Percentiles rank a stretch among this genome's conserved stretches.
phyloP scores from a whole-genome alignment of 768 basidiomycete genomes.

The Panellus pusillus region DNA sequence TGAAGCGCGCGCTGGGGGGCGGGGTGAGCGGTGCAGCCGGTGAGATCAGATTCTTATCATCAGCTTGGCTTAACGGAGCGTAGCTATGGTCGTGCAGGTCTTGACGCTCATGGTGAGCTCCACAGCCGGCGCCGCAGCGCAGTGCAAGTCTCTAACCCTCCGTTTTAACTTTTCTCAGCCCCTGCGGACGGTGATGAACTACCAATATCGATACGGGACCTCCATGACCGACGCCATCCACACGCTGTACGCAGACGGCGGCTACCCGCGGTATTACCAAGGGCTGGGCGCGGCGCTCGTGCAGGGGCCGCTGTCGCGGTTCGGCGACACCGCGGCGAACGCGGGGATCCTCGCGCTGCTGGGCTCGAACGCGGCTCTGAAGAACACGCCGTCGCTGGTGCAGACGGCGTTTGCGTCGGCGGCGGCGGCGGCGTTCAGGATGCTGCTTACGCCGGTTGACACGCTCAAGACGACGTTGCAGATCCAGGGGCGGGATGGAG shows the following conservation, averaged over 20 bases:
- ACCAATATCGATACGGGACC: constrained; percentile 87
- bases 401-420: constrained; percentile 81
- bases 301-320: constrained; percentile 82
- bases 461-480: constrained; percentile 96
- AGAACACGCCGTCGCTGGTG: constrained; percentile 55
- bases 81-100: constrained; percentile 94
- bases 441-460: constrained; percentile 89
- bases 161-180: constrained; percentile 45
- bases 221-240: constrained; percentile 61
- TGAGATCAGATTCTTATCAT: background rate
- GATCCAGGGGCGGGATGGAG: constrained; percentile 76
- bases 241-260: constrained; percentile 77
- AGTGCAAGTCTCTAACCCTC: no score
- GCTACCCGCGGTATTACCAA: constrained; percentile 83
- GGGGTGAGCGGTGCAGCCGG: constrained; percentile 88
- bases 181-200: constrained; percentile 94
- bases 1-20: constrained; percentile 85
- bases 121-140: background rate
- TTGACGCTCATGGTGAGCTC: constrained; percentile 73
- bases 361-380: constrained; percentile 71
- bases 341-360: constrained; percentile 88
- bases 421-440: constrained; percentile 82
- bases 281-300: constrained; percentile 84
- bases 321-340: constrained; percentile 95
- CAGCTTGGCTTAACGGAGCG: background rate